Conservation (phyloP, 2,329 filamentous ascomycete genomes). For the Cladosporium sp. region DNA sequence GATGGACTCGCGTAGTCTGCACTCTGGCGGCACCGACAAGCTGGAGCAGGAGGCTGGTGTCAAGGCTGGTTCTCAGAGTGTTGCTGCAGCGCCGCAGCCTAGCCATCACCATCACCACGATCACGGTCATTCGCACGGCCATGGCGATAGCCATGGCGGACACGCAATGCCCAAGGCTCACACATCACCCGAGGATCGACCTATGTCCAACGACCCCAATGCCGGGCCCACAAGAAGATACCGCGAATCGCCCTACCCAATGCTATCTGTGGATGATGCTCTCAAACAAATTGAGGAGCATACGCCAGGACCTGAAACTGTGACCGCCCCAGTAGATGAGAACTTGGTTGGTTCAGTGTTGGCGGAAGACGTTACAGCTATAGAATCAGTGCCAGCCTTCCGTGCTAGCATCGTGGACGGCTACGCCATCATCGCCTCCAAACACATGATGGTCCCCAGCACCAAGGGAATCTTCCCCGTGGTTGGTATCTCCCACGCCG, state of each 20-base stretch:
- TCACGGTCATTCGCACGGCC: conserved; percentile 45
- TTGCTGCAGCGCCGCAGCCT: not conserved
- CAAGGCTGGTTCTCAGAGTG: conserved; percentile 19
- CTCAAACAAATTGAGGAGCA: conserved; percentile 67
- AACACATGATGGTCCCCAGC: conserved; percentile 43
- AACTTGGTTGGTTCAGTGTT: conserved; percentile 72
- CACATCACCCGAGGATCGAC: conserved; percentile 58
- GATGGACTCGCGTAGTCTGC: conserved; percentile 72
- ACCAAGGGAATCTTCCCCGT: conserved; percentile 83
- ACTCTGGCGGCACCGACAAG: conserved; percentile 75
- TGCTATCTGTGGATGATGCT: conserved; percentile 82
- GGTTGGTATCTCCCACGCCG: conserved; percentile 78
- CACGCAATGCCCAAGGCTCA: conserved; percentile 58
- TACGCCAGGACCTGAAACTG: conserved; percentile 59
- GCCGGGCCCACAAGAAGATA: conserved; percentile 65
- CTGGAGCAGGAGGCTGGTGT: conserved; percentile 80
- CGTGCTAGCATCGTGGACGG: conserved; percentile 97
- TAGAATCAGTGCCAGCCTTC: conserved; percentile 86
- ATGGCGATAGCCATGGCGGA: conserved; percentile 53
- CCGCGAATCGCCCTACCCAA: conserved; percentile 84
- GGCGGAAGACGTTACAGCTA: conserved; percentile 74
- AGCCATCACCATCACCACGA: conserved; percentile 23
- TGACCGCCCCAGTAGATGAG: conserved; percentile 59
- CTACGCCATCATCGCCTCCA: conserved; percentile 71
- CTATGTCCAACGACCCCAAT: conserved; percentile 56